Percentiles rank a stretch among this genome's conserved stretches.
These are phyloP conservation scores for Euphorbia tirucalli DNA, from an alignment of 345 rosid species.

Conservation along the genomic window DNA sequence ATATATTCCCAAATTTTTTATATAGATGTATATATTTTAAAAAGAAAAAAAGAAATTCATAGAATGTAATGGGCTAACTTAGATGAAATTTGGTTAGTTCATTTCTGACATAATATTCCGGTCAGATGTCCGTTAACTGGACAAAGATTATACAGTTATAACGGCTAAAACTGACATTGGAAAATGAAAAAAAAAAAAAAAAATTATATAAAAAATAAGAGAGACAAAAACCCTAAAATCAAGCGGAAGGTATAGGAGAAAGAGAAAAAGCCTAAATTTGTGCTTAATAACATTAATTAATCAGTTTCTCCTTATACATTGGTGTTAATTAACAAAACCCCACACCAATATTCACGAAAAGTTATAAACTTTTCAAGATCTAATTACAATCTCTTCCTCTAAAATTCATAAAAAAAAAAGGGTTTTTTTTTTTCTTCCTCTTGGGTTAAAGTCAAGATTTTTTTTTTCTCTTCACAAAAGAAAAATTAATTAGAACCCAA, in stretches of 20 bases:
- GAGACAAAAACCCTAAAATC: conserved; percentile 12
- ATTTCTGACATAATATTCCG: conserved; percentile 24
- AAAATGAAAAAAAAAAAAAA: background rate
- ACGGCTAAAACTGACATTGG: conserved; percentile 16
- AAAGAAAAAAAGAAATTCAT: too few species aligned
- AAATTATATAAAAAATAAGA: background rate
- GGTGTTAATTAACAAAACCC: conserved; percentile 1
- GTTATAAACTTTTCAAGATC: too few species aligned
- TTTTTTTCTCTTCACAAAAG: background rate
- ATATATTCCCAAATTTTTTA: too few species aligned
- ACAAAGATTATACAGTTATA: conserved; percentile 21
- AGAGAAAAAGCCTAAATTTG: background rate
- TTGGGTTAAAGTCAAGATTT: conserved; percentile 24
- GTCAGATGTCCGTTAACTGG: background rate
- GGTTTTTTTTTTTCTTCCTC: conserved; percentile 17
- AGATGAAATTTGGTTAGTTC: background rate
- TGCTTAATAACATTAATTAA: conserved; percentile 10
- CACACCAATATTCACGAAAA: conserved; percentile 31
- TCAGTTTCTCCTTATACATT: conserved; percentile 29
- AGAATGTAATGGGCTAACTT: background rate
- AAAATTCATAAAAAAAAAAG: conserved; percentile 24
- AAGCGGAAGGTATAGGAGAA: background rate
- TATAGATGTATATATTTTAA: too few species aligned
- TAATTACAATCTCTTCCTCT: background rate
- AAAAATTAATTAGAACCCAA: too few species aligned